Base-by-base conservation (phyloP, 2,329 filamentous ascomycete genomes). In the Ophiostoma ips region DNA sequence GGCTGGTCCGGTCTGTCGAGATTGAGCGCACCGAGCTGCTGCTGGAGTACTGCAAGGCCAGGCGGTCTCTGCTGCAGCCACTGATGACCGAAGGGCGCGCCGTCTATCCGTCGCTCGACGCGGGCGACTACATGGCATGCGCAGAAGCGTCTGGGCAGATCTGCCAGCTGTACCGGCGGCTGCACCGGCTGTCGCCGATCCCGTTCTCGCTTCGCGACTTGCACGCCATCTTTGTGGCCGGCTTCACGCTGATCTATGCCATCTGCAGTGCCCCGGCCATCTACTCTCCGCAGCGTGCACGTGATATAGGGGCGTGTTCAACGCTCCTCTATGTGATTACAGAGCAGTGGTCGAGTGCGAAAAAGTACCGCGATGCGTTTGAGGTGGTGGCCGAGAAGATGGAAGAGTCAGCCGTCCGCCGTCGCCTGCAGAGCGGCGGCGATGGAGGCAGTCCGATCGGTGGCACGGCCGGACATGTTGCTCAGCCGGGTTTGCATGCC, bases 301-400 rank as follows among this genome's bases (percentile, higher is more conserved):
- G 35, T 5, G 46, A 52, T 19, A 43, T 52, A 2, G 35, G 41
- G 5, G 60, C 61, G 40, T 63, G 61, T 36, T 61, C 62, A 40
- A 55, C 62, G 1, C 56, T 63, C 7, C 44, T 63, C 7, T 62
- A 62, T 38, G 61, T 63, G 49, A 58, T 63, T 30, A 59, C 60
- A 2, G 61, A 62, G 38, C 60, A 60, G 1, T 63, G 62, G 35
- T 59, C 61, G 3, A 61, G 60, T 7, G 61, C 61, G 2, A 54
- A 59, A 19, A 62, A 61, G 44, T 63, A 63, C 34, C 58, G 61
- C 5, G 61, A 63, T 51, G 56, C 62, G 1, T 63, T 63, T 36
- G 61, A 63, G 53, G 59, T 61, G 9, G 60, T 63, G 21, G 62
- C 60, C 46, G 55, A 57, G 31, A 55, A 57, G 40, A 47, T 53